Conservation (phyloP, 345 rosid species). For the Viola odorata region DNA sequence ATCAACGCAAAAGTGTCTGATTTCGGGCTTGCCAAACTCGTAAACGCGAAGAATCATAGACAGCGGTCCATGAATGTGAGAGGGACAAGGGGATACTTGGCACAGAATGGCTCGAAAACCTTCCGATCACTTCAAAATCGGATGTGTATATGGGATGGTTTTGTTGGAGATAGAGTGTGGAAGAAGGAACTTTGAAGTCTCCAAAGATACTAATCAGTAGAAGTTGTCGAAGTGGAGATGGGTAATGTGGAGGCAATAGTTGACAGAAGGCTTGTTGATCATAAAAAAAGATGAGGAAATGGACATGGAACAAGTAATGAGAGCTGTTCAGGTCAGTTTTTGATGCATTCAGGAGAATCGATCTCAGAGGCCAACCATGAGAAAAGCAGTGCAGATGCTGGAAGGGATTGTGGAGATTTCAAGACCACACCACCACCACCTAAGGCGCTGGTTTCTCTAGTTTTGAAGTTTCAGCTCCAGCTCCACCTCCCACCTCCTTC, state of each 20-base stretch:
- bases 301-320: conserved; percentile 9
- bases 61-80: conserved; percentile 2
- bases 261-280: conserved; percentile 9
- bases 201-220: conserved; percentile 14
- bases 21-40: conserved; percentile 23
- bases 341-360: conserved; percentile 21
- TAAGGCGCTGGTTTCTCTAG: conserved; percentile 31
- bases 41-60: conserved; percentile 9
- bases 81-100: conserved; percentile 21
- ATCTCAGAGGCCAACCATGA: conserved; percentile 15
- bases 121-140: conserved; percentile 17
- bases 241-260: conserved; percentile 4
- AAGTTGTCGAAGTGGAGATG: conserved; percentile 35
- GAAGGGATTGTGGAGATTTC: conserved; percentile 35
- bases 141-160: conserved; percentile 17
- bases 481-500: conserved; percentile 29
- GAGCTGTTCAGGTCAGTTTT: conserved; percentile 9
- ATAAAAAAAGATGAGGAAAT: neutral
- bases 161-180: conserved; percentile 14
- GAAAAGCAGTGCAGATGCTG: conserved; percentile 17
- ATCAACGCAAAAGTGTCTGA: conserved; percentile 29
- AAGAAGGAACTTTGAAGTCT: conserved; percentile 16
- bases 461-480: conserved; percentile 35
- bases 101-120: conserved; percentile 22
- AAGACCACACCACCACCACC: conserved; percentile 54